phyloP scores from a whole-genome alignment of 169 alveolate species.

The Toxoplasma gondii region DNA sequence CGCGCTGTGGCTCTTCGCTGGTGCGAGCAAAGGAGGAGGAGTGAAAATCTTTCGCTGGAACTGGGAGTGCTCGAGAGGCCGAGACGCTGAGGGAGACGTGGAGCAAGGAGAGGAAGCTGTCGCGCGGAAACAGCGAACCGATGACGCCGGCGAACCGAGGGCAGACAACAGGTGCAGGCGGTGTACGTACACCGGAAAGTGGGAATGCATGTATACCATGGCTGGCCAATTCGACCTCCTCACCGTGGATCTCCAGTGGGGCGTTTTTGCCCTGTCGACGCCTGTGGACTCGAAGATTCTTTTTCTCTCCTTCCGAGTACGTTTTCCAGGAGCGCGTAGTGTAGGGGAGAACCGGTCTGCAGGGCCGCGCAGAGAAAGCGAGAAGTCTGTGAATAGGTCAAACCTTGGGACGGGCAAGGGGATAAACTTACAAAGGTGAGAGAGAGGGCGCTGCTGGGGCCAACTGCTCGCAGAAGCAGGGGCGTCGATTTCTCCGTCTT shows the following conservation, averaged over 20 bases:
- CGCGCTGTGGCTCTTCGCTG: constrained; percentile 66
- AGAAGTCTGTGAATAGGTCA: background rate
- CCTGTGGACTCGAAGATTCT: constrained; percentile 53
- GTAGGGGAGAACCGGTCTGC: background rate
- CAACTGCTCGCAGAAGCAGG: background rate
- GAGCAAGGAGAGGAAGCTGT: background rate
- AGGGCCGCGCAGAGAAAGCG: background rate
- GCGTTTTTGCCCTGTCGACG: constrained; percentile 52
- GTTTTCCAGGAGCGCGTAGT: background rate
- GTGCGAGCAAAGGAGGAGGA: constrained; percentile 54
- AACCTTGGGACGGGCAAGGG: background rate
- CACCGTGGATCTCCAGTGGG: constrained; percentile 54
- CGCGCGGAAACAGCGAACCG: background rate
- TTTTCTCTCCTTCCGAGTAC: constrained; percentile 58
- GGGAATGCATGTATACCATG: constrained; percentile 52
- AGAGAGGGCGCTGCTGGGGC: background rate
- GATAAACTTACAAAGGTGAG: background rate
- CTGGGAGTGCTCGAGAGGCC: constrained; percentile 24
- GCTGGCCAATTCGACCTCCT: constrained; percentile 44
- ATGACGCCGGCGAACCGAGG: background rate
- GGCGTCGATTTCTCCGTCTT: no score
- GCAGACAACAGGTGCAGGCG: background rate
- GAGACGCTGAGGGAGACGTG: background rate
- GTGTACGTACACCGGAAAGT: constrained; percentile 31
- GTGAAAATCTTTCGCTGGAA: constrained; percentile 45